A percentile compares a stretch with the other conserved stretches of the same genome.
phyloP scores from a whole-genome alignment of 352 stramenopile species.

The Phytopythium oedochilum region DNA sequence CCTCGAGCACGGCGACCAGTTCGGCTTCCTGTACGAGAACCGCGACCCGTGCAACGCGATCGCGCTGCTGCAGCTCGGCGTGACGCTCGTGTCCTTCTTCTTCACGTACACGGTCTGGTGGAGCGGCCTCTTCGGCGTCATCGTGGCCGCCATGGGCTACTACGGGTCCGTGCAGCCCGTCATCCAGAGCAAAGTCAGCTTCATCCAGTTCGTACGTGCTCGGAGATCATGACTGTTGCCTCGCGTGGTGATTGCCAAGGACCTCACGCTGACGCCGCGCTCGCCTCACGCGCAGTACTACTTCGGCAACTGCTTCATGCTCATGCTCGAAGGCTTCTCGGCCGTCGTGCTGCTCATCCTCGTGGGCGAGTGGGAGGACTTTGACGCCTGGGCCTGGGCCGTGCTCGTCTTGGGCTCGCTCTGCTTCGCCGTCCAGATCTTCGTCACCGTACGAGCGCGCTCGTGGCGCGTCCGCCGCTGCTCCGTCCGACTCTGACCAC shows the following conservation, averaged over 20 bases:
- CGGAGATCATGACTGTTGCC: no score
- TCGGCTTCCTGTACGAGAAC: conserved; percentile 82
- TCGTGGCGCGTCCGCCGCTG: no score
- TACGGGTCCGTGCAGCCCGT: conserved; percentile 78
- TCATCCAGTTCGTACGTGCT: conserved; percentile 78
- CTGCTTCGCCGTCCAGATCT: conserved; percentile 65
- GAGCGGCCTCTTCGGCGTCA: conserved; percentile 67
- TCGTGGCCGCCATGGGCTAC: conserved; percentile 78
- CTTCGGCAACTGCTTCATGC: conserved; percentile 86
- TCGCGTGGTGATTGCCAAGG: no score
- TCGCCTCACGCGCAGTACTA: conserved; percentile 49
- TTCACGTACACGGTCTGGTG: conserved; percentile 85
- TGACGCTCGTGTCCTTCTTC: conserved; percentile 66
- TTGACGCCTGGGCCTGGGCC: conserved; percentile 68
- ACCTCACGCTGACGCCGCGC: not conserved
- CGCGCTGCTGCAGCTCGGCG: conserved; percentile 63
- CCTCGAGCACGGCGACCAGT: conserved; percentile 63
- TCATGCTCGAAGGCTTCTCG: conserved; percentile 68
- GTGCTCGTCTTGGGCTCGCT: conserved; percentile 66
- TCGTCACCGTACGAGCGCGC: conserved; percentile 49
- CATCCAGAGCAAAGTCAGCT: conserved; percentile 87
- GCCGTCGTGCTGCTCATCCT: conserved; percentile 69
- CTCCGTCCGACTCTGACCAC: no score
- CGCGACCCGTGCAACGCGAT: conserved; percentile 81
- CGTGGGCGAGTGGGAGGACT: conserved; percentile 73